Evolutionary conservation across 805 yeast genomes (phyloP), one percentile per base, ranked within the genome.

Genomic region (Pichia insulana): DNA sequence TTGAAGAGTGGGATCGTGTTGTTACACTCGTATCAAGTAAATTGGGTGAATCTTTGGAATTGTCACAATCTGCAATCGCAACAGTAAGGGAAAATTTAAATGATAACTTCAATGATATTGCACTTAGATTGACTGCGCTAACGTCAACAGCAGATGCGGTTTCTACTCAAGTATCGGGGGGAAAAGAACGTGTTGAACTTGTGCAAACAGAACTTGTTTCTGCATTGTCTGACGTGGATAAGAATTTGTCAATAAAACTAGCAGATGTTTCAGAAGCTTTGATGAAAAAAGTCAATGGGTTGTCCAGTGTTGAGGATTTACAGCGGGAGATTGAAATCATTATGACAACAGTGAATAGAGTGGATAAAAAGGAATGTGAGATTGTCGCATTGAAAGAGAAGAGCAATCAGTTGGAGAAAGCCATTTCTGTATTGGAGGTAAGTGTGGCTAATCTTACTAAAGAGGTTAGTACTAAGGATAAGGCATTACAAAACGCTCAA

Each of bases 191-290:
- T 7, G 4, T 15, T 8, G 19, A 15, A 4, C 2, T 3, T 4
- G 12, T 16, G n/a, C 35, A 35, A 32, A 33, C 36, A 25, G 36
- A 20, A 7, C 11, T 42, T 4, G 12, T 42, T 5, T 25, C 34
- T 3, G 30, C 44, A 12, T 37, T 44, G 18, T 41, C 47, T 10
- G 12, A 20, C 2, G 37, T 38, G 16, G 47, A 44, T 27, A 30
- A 41, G 32, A 41, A 41, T 30, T 8, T 37, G 9, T 3, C 28
- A 6, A 8, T 9, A 4, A 17, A 31, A 10, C 16, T 32, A 20
- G 36, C 26, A 17, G 33, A 38, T 9, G 12, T 15, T 20, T 13
- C 19, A 7, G 18, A 27, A 7, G 19, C 25, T 9, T 27, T 33
- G 11, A 15, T 27, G 12, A 17, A 27, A 13, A 37, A 41, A 33